A percentile compares a stretch with the other conserved stretches of the same genome.
Evolutionary conservation across 2,329 filamentous ascomycete species (phyloP).

Genomic region (Trichoderma arundinaceum): DNA sequence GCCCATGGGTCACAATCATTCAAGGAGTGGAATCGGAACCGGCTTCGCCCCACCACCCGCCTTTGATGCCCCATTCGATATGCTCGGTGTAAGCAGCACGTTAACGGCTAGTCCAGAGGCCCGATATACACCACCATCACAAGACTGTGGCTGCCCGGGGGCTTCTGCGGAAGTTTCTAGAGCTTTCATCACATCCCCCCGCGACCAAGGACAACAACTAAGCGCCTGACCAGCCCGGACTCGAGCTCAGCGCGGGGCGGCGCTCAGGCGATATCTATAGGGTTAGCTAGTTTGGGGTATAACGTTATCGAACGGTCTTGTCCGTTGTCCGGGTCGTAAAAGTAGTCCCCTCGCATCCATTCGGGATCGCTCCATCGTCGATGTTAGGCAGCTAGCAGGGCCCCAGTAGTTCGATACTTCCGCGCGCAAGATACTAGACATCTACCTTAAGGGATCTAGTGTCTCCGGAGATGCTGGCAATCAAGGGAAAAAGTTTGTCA

Average conservation of each 20-base stretch:
- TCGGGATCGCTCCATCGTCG: slow-evolving; percentile 17
- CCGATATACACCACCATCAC: slow-evolving; percentile 3
- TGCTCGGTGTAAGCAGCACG: slow-evolving; percentile 6
- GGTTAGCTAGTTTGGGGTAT: slow-evolving; percentile 7
- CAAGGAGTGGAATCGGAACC: background rate
- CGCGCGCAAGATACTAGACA: slow-evolving; percentile 18
- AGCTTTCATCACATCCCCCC: background rate
- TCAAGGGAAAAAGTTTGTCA: slow-evolving; percentile 7
- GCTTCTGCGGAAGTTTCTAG: slow-evolving; percentile 17
- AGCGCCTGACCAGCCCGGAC: background rate
- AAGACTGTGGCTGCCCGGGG: background rate
- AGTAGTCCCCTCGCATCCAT: background rate
- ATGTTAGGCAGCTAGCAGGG: slow-evolving; percentile 8
- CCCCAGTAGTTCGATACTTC: background rate
- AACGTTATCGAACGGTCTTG: background rate
- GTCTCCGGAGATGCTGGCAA: background rate
- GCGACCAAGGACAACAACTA: background rate
- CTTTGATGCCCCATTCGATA: background rate
- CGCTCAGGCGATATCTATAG: background rate
- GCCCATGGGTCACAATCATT: background rate
- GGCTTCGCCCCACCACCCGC: slow-evolving; percentile 7
- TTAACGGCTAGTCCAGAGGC: slow-evolving; percentile 1
- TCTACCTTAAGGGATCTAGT: slow-evolving; percentile 16
- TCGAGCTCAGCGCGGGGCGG: background rate
- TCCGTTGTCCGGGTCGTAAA: too few relatives aligned